Evolutionary conservation across 2,329 filamentous ascomycete genomes (phyloP), one percentile per base, ranked within the genome.

Genomic region (Alternaria hordeiaustralica): DNA sequence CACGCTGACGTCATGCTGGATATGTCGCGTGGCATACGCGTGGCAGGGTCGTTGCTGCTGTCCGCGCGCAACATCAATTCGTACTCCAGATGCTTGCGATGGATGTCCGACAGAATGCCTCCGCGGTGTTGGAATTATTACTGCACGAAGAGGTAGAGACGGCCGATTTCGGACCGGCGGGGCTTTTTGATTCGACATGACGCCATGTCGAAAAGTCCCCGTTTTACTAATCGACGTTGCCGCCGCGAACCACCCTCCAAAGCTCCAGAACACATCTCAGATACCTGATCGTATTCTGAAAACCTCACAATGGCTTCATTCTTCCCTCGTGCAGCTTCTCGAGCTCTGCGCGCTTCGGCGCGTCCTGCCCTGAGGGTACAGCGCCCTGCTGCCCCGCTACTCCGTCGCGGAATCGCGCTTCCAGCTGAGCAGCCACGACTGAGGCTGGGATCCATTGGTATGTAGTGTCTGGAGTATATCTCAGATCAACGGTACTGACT

Each of bases 371-470:
- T 78, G 60, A 64, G 64, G 20, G 53, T 63, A 47, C 75, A 76
- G 60, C 75, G 73, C 63, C 70, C 75, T 49, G 60, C 68, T 47
- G 55, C 61, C 47, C 71, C 74, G 26, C 69, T 77, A 64, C 77
- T 81, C 63, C 79, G 81, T 66, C 78, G 80, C 30, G 76, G 73
- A 43, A 67, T 82, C 26, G 72, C 76, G 28, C 77, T 78, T 26
- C 75, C 80, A 20, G 71, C 78, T 58, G 75, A 80, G 65, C 77
- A 80, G 59, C 82, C 82, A 26, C 78, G 82, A 45, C 72, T 84
- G 30, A 79, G 83, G 21, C 74, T 85, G 44, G 83, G 83, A 30
- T 81, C 81, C 8, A 58, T 75, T 53, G 79, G 78, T 76, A 71
- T 36, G 67, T 20, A n/a, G 21, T 20, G 12, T 55, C 41, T n/a